Conservation (phyloP, 306 rosid genomes). For the Myrica gale region DNA sequence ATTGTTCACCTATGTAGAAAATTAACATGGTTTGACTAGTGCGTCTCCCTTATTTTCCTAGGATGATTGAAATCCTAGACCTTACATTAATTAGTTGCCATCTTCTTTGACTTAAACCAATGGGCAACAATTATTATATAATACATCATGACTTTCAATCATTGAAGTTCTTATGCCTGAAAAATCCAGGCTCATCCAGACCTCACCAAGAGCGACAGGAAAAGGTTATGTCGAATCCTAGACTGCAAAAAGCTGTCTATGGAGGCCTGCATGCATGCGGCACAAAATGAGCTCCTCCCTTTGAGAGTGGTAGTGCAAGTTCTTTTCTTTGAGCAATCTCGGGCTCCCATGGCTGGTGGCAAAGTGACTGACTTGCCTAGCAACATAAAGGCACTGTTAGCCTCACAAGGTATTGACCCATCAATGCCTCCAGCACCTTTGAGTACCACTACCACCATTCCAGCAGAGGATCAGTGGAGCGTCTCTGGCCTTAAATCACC, state of each 20-base stretch:
- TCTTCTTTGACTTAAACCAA: not conserved
- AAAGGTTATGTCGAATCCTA: slow-evolving; percentile 77
- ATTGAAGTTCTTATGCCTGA: slow-evolving; percentile 3
- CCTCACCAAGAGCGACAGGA: slow-evolving; percentile 89
- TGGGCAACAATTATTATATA: not conserved
- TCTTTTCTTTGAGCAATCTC: slow-evolving; percentile 93
- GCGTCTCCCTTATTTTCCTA: not conserved
- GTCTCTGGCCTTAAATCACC: slow-evolving; percentile 83
- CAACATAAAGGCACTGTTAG: slow-evolving; percentile 80
- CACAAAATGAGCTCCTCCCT: slow-evolving; percentile 96
- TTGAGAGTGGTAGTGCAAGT: slow-evolving; percentile 95
- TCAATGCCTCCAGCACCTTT: slow-evolving; percentile 62
- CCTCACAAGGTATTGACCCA: slow-evolving; percentile 75
- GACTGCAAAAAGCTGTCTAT: slow-evolving; percentile 93
- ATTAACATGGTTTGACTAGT: not conserved
- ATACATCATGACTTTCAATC: not conserved
- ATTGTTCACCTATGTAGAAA: not conserved
- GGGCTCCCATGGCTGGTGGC: slow-evolving; percentile 71
- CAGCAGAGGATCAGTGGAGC: slow-evolving; percentile 87
- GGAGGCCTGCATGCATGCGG: slow-evolving; percentile 99
- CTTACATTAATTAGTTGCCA: not conserved
- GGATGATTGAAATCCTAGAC: not conserved
- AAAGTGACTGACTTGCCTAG: slow-evolving; percentile 72
- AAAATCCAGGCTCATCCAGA: slow-evolving; percentile 82
- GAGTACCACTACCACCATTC: slow-evolving; percentile 57